phyloP scores from a whole-genome alignment of 805 yeast genomes.

The Komagataella phaffii region DNA sequence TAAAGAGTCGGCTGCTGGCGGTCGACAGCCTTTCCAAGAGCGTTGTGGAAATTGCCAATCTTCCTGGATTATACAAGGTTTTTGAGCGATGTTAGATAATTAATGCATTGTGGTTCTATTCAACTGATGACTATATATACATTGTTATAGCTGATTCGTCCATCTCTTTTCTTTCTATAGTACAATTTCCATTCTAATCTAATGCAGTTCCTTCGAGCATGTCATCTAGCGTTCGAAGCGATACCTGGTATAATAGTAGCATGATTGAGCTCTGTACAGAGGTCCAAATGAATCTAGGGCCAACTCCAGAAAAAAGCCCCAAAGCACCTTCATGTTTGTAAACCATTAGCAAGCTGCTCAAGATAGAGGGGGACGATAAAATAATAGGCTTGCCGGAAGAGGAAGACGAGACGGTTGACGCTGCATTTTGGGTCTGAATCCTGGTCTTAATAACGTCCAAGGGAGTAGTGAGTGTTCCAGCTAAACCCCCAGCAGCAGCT shows the following conservation, averaged over 20 bases:
- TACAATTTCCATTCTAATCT: slow-evolving; percentile 1
- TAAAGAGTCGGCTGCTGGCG: slow-evolving; percentile 53
- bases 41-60: slow-evolving; percentile 74
- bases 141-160: neutral
- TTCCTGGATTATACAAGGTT: slow-evolving; percentile 83
- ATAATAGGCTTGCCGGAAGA: slow-evolving; percentile 3
- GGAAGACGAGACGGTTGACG: neutral
- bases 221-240: slow-evolving; percentile 40
- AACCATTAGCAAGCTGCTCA: slow-evolving; percentile 38
- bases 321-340: slow-evolving; percentile 61
- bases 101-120: neutral
- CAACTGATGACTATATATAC: neutral
- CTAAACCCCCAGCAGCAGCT: slow-evolving; percentile 90
- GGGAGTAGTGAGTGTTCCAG: slow-evolving; percentile 84
- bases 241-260: slow-evolving; percentile 76
- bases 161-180: neutral
- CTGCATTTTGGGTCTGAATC: slow-evolving; percentile 61
- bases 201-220: slow-evolving; percentile 10
- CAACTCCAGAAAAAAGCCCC: slow-evolving; percentile 88
- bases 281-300: slow-evolving; percentile 95
- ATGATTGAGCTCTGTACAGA: slow-evolving; percentile 89
- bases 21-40: slow-evolving; percentile 35
- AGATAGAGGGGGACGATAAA: slow-evolving; percentile 28
- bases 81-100: slow-evolving; percentile 71
- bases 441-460: slow-evolving; percentile 86